Base-by-base conservation (phyloP, 2,329 filamentous ascomycete genomes). In the Penicillium psychrosexuale region DNA sequence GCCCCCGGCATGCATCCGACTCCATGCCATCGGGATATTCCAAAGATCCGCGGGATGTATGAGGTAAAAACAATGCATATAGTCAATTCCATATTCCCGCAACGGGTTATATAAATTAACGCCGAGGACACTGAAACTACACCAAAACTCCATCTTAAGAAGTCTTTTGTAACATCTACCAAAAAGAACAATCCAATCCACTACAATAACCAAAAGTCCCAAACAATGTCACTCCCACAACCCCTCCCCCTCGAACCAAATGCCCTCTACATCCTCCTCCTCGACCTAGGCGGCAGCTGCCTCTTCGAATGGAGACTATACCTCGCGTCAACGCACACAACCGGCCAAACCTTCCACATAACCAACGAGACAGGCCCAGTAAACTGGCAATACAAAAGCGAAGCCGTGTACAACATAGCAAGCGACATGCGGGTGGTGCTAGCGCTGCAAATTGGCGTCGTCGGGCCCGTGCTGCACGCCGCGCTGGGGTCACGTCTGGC, bases 251-350 rank as follows among this genome's bases (percentile, higher is more conserved):
- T 62, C 37, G 58, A 63, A 19, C 34, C 51, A 24, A 60, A 65
- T 42, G 47, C 51, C 3, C 44, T 67, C 3, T 69, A 69, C 43
- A 44, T 69, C 36, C 53, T 64, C 22, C 50, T 67, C 24, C 60
- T 59, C 12, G 63, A 63, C 13, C 51, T 56, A 15, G 58, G 59
- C 12, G 43, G 61, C 33, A 50, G 34, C 24, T 55, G 59, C 31
- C 40, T 24, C 7, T 67, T 67, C 33, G 60, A 66, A 40, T 69
- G 64, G 65, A 55, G 56, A 17, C 37, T 69, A 5, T 68, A 64
- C 37, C 60, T 67, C 13, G 56, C 63, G 11, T 58, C 31, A 13
- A 51, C 56, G 13, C 8, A 39, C 3, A 46, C 22, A 6, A 43
- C 39, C 8, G 66, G 63, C 3, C 55, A 34, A 22, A 15, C 60